Evolutionary conservation across 2,329 filamentous ascomycete genomes (phyloP).

Genomic region (Pseudogymnoascus sp.): DNA sequence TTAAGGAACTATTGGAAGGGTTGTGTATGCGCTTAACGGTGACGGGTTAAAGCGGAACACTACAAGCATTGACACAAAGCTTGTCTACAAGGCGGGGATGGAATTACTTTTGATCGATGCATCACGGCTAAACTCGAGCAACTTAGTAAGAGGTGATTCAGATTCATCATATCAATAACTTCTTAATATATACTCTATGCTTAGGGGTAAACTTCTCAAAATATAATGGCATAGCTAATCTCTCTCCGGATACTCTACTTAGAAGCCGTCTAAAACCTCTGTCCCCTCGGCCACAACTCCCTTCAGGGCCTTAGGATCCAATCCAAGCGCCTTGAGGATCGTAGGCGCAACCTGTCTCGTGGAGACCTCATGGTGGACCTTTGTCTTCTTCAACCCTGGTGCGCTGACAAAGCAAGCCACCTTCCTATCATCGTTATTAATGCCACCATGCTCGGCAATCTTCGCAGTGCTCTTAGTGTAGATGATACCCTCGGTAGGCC

Average conservation of each 20-base stretch:
- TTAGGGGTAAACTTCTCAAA: neutral
- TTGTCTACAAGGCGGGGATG: neutral
- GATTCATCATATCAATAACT: neutral
- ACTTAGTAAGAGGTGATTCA: neutral
- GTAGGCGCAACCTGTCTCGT: slow-evolving; percentile 23
- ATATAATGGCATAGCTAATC: neutral
- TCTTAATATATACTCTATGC: neutral
- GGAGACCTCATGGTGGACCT: slow-evolving; percentile 15
- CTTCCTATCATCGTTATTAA: slow-evolving; percentile 23
- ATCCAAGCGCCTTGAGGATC: slow-evolving; percentile 26
- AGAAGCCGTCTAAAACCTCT: slow-evolving; percentile 10
- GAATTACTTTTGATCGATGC: neutral
- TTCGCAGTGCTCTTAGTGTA: slow-evolving; percentile 25
- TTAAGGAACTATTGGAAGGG: neutral
- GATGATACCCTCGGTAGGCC: slow-evolving; percentile 22
- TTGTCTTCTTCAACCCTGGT: slow-evolving; percentile 15
- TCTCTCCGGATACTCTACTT: neutral
- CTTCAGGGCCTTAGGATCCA: slow-evolving; percentile 16
- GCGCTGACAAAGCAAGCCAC: slow-evolving; percentile 24
- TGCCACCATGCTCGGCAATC: slow-evolving; percentile 26
- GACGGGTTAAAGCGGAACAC: neutral
- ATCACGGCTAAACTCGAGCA: neutral
- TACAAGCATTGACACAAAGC: neutral
- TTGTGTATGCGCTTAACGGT: neutral
- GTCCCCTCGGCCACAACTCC: slow-evolving; percentile 15